Conservation (phyloP, 306 rosid species). For the Neltuma alba region DNA sequence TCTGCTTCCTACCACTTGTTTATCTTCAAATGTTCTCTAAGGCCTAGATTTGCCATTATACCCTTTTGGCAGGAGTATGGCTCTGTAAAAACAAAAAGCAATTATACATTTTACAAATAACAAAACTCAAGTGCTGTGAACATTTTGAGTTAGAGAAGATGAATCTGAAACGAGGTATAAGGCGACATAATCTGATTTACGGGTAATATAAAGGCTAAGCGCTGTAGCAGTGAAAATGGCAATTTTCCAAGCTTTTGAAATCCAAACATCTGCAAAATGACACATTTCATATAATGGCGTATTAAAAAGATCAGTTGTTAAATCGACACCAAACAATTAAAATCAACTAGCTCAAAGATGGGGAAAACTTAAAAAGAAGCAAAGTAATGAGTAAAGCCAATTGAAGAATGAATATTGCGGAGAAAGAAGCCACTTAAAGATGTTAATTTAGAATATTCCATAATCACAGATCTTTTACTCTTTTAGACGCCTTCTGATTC, state of each 20-base stretch:
- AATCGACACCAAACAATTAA: neutral
- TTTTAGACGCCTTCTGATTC: neutral
- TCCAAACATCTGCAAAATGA: neutral
- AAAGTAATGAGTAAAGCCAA: neutral
- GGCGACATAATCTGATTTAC: neutral
- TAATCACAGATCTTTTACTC: neutral
- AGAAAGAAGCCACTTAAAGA: neutral
- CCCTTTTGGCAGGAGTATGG: neutral
- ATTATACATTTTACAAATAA: neutral
- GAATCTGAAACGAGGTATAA: neutral
- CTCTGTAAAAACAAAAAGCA: neutral
- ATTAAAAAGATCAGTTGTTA: neutral
- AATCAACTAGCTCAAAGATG: neutral
- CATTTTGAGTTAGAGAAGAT: slow-evolving; percentile 1
- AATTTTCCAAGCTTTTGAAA: neutral
- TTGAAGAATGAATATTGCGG: neutral
- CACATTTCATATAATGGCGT: neutral
- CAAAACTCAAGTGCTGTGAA: neutral
- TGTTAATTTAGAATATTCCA: neutral
- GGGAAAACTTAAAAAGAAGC: neutral
- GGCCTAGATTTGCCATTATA: neutral
- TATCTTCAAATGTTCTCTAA: neutral
- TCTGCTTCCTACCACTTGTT: neutral
- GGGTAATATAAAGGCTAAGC: neutral
- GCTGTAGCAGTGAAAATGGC: neutral